Evolutionary conservation across 306 rosid genomes (phyloP).

Genomic region (Sechiopsis laciniata): DNA sequence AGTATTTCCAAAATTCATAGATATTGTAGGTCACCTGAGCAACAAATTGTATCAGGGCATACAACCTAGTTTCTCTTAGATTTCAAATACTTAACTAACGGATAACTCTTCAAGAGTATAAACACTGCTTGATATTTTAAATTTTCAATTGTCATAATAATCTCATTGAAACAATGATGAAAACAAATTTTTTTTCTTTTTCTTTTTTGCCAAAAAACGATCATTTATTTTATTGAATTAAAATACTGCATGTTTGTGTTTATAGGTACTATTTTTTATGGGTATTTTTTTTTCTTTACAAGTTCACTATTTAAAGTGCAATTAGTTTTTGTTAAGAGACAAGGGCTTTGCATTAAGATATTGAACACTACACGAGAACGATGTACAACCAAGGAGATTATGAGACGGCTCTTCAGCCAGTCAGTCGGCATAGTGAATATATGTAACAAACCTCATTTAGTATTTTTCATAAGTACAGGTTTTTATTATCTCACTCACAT

Average conservation of each 20-base stretch:
- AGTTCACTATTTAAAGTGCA: neutral
- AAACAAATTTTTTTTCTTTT: neutral
- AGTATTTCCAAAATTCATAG: slow-evolving; percentile 8
- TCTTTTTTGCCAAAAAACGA: neutral
- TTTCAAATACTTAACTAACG: neutral
- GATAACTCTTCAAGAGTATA: neutral
- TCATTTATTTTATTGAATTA: neutral
- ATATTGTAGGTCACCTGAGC: neutral
- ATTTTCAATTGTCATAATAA: neutral
- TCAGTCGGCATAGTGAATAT: neutral
- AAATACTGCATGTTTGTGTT: neutral
- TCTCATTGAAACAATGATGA: no score
- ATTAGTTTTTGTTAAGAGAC: neutral
- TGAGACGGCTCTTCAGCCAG: neutral
- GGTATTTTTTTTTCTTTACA: neutral
- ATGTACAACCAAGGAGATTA: neutral
- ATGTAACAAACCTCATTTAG: neutral
- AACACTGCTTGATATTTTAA: slow-evolving; percentile 6
- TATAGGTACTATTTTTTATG: neutral
- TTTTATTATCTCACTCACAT: neutral
- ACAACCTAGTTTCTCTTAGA: neutral
- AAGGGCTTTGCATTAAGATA: neutral
- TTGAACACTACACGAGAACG: neutral
- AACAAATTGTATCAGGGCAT: neutral
- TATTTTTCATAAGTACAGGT: neutral